Percentiles rank a stretch among this genome's conserved stretches.
Evolutionary conservation across 2,329 filamentous ascomycete genomes (phyloP).

Genomic region (Talaromyces albobiverticillius): DNA sequence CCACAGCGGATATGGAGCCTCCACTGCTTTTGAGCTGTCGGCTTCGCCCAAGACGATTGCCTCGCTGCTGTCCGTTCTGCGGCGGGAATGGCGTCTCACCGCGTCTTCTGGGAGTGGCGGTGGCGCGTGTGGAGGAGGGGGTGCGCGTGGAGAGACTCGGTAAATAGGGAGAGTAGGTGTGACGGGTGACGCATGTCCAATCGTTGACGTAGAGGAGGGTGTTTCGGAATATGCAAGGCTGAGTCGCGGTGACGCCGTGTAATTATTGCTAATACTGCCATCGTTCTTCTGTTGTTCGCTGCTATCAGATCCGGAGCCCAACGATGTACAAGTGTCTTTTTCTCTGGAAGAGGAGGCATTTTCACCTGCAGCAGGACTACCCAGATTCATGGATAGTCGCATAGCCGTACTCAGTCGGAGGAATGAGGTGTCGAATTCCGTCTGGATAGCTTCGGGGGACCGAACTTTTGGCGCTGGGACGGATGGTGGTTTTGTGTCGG

Average conservation of each 20-base stretch:
- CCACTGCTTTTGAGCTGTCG: conserved; percentile 51
- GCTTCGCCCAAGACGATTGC: conserved; percentile 45
- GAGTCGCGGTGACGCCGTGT: conserved; percentile 28
- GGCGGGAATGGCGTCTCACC: conserved; percentile 33
- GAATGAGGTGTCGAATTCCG: conserved; percentile 38
- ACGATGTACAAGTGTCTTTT: conserved; percentile 26
- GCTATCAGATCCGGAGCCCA: conserved; percentile 30
- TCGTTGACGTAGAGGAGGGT: conserved; percentile 35
- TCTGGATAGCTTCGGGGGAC: conserved; percentile 23
- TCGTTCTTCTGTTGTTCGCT: conserved; percentile 35
- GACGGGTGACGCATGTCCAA: conserved; percentile 36
- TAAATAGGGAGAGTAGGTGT: conserved; percentile 39
- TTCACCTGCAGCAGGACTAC: conserved; percentile 22
- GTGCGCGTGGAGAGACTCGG: conserved; percentile 36
- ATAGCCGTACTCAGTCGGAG: conserved; percentile 36
- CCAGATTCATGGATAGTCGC: conserved; percentile 23
- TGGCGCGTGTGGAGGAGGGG: conserved; percentile 29
- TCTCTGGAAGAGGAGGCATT: conserved; percentile 26
- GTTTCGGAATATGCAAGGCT: conserved; percentile 38
- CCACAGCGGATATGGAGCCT: conserved; percentile 45
- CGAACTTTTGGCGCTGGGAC: conserved; percentile 29
- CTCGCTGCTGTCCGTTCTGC: conserved; percentile 44
- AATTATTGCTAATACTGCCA: conserved; percentile 19
- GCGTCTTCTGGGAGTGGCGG: conserved; percentile 32
- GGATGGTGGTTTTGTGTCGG: conserved; percentile 28